Base-by-base conservation (phyloP, 2,329 filamentous ascomycete species). In the Metarhizium humberi region DNA sequence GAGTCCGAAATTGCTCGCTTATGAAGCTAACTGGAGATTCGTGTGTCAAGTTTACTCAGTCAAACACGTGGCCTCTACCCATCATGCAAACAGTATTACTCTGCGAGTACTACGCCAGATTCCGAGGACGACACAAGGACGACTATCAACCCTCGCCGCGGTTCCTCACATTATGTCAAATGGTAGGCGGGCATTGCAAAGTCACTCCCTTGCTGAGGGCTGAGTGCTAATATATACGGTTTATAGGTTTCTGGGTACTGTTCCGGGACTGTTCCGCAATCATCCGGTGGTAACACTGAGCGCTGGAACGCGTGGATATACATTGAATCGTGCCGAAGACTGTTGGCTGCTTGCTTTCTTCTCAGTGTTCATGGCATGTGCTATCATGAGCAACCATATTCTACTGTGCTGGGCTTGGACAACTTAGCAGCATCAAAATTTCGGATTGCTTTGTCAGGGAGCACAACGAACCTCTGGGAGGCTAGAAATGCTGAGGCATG, bases 341-440 rank as follows among this genome's bases (percentile, higher is more conserved):
- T 84, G 32, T 68, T 82, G n/a, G 71, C 77, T 38, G 76, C 75
- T 14, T 84, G 79, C 67, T 81, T 83, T 65, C 67, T 81, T 53
- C 69, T 81, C 55, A 81, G 84, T 63, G 71, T 77, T 6, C 80
- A 83, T 57, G 74, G 78, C 62, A 75, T 78, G 58, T 70, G 77
- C 58, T 83, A 80, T 61, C 73, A 78, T 53, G 77, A 84, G 64
- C 77, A 79, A 59, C 71, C 69, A 18, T 67, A 69, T 42, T 66
- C 67, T 30, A 47, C 56, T 1, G 54, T 64, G 11, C 63, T 67
- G 36, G 70, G 69, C 47, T 67, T 75, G 60, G 67, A 76, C 58
- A 67, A 69, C 50, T 63, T 64, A 38, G 63, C 65, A 55, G 62
- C 69, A 50, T 59, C 67, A 56, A 66, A 67, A 58, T 64, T 75